Base-by-base conservation (phyloP, 129 eudicot species). In the Escallonia rubra region DNA sequence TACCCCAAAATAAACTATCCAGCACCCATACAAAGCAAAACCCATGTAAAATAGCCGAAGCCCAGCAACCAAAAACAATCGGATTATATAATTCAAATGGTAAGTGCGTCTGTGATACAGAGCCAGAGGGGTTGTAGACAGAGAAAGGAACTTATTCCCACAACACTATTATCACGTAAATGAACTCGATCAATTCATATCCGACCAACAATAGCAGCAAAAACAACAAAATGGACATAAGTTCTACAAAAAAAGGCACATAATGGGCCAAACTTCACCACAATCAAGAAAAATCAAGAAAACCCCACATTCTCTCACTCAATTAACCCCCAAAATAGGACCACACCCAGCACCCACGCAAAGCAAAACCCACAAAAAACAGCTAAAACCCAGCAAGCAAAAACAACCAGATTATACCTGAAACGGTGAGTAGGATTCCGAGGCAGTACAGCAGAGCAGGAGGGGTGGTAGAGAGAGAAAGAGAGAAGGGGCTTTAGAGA, bases 351-450 rank as follows among this genome's bases (percentile, higher is more conserved):
- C 34, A 23, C 34, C 34, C 34, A 23, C 34, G 34, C 34, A 23
- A 23, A 23, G 34, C 34, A 23, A 23, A 23, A 23, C 34, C 34
- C 34, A 23, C 34, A 23, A 23, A 65, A 41, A 70, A 46, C 38
- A 66, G 43, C 67, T 57, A 39, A 61, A 55, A 63, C 73, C 56
- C 67, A 73, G 15, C 56, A 71, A 71, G 45, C 10, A 64, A 58
- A 10, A 57, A 61, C 7, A 59, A 47, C 8, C n/a, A 46, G 64
- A 48, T 56, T 41, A 56, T 64, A 81, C 86, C 86, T 77, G 71
- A 74, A 67, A 65, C 46, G 41, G 57, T 49, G 55, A 8, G 12
- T 8, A n/a, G 55, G 10, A 2, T 2, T 50, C 9, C 3, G 55
- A 50, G 55, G 12, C 55, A 23, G 34, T 23, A 0, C 34, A 23